Conservation (phyloP, 164 flowering plant species). For the Vitis rotundifolia region DNA sequence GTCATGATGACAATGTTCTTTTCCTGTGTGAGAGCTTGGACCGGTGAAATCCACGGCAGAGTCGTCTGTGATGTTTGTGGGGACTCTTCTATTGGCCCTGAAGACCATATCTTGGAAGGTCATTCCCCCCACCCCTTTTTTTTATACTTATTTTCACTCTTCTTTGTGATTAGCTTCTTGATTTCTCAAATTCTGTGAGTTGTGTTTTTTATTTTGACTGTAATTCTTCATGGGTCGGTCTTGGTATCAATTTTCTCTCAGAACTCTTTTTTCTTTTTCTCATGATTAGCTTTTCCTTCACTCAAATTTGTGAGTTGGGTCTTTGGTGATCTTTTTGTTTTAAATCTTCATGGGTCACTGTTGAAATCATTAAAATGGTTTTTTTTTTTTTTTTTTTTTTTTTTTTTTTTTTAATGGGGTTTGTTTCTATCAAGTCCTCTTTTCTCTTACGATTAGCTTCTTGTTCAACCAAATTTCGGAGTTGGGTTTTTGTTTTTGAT, state of each 20-base stretch:
- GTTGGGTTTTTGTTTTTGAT: not conserved
- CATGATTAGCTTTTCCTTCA: not conserved
- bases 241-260: not conserved
- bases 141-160: not conserved
- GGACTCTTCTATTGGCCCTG: constrained; percentile 90
- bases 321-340: not conserved
- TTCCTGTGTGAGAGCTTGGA: constrained; percentile 59
- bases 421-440: not conserved
- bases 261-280: not conserved
- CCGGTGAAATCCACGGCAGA: constrained; percentile 92
- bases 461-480: not conserved
- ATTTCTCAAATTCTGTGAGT: not conserved
- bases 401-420: too few relatives aligned
- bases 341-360: too few relatives aligned
- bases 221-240: constrained; percentile 3
- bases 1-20: constrained; percentile 19
- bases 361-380: too few relatives aligned
- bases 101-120: constrained; percentile 93
- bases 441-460: not conserved
- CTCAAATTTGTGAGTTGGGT: not conserved
- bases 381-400: too few relatives aligned
- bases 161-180: not conserved
- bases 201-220: not conserved
- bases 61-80: constrained; percentile 96
- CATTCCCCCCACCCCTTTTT: not conserved